Evolutionary conservation across 2,329 filamentous ascomycete genomes (phyloP).

Genomic region (Tolypocladium tropicale): DNA sequence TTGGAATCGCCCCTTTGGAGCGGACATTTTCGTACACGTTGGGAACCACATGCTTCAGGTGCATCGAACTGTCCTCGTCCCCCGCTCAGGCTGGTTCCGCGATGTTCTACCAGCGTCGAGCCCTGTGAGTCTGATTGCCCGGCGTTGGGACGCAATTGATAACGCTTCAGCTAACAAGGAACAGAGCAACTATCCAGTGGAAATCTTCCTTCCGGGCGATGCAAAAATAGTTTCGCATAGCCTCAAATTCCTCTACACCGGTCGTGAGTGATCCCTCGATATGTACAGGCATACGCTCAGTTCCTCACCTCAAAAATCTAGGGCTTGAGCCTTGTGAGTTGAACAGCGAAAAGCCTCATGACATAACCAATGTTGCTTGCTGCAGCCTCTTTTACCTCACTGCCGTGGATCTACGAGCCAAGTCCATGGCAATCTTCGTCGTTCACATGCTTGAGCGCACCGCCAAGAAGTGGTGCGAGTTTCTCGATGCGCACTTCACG

Average conservation of each 20-base stretch:
- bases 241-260: slow-evolving; percentile 24
- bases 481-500: slow-evolving; percentile 8
- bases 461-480: slow-evolving; percentile 10
- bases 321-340: slow-evolving; percentile 18
- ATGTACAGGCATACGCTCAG: not conserved
- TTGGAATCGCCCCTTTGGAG: slow-evolving; percentile 20
- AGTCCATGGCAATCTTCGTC: slow-evolving; percentile 15
- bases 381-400: slow-evolving; percentile 22
- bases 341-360: slow-evolving; percentile 11
- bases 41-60: slow-evolving; percentile 14
- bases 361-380: slow-evolving; percentile 18
- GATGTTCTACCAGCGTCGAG: slow-evolving; percentile 19
- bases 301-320: slow-evolving; percentile 2
- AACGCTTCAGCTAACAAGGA: not conserved
- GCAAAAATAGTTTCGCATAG: slow-evolving; percentile 17
- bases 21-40: slow-evolving; percentile 19
- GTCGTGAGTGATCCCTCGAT: slow-evolving; percentile 13
- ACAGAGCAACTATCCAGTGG: slow-evolving; percentile 17
- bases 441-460: slow-evolving; percentile 16
- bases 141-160: not conserved
- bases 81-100: slow-evolving; percentile 23
- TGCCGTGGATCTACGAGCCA: slow-evolving; percentile 18
- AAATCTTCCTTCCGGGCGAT: slow-evolving; percentile 13
- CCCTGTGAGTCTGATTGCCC: slow-evolving; percentile 9
- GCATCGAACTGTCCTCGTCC: slow-evolving; percentile 23